Evolutionary conservation across 2,329 filamentous ascomycete genomes (phyloP), one percentile per base, ranked within the genome.

Genomic region (Fusarium sp.): DNA sequence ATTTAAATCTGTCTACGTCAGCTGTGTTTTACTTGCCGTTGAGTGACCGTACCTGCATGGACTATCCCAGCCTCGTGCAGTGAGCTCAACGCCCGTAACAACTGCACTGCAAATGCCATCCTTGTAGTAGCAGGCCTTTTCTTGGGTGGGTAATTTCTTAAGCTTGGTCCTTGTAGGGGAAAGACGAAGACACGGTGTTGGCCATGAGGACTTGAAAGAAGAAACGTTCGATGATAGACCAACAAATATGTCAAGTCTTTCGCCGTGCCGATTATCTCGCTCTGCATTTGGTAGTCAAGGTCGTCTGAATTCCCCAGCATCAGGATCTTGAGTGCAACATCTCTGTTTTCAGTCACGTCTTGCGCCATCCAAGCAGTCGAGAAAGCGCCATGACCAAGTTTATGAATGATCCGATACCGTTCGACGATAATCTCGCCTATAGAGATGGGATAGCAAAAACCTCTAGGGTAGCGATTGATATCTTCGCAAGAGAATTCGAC

Each of bases 191-290:
- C 29, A 0, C 29, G 20, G 1, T 49, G 29, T 13, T 18, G 15
- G 2, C 20, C n/a, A 7, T 49, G 46, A 0, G 29, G 29, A 0
- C 15, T 49, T 0, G 3, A 7, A 1, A 49, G 29, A 0, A 18
- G 5, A 17, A 33, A 33, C 0, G 4, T 49, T 4, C 3, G 2
- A 20, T 7, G 20, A 2, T 49, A 33, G 0, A 49, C 20, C 20
- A 5, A 7, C 1, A 49, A 1, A 4, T 33, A 18, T 7, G 29
- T 22, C n/a, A 49, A 18, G 2, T 49, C n/a, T 10, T 33, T 4
- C 0, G 10, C 15, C 4, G 3, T 0, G 0, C 15, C 11, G 1
- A 49, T 49, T 4, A 22, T 22, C 0, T 33, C 46, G 4, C 29
- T 18, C 5, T 49, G 46, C 1, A 18, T 13, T 1, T 9, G 1